Evolutionary conservation across 1,139 yeast species (phyloP).

Genomic region (Blastobotrys buckinghamii): DNA sequence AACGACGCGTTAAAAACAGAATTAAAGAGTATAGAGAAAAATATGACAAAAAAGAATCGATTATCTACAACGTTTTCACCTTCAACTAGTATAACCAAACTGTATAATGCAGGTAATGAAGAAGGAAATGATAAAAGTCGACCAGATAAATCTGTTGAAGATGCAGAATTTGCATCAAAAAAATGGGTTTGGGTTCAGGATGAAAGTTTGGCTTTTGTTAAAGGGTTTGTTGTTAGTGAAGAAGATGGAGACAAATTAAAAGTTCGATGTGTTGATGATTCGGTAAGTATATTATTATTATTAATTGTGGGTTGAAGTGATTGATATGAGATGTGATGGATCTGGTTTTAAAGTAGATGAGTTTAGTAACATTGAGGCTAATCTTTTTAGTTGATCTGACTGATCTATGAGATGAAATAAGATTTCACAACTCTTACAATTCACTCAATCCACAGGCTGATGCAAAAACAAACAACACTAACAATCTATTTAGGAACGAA

Average conservation of each 20-base stretch:
- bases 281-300: constrained; percentile 32
- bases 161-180: constrained; percentile 49
- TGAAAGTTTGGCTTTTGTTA: constrained; percentile 53
- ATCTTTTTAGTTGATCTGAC: not conserved
- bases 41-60: constrained; percentile 5
- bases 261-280: constrained; percentile 48
- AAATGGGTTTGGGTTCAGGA: constrained; percentile 85
- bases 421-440: not conserved
- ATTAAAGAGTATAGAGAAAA: no score
- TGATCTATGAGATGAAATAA: not conserved
- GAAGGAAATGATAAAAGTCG: constrained; percentile 3
- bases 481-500: constrained; percentile 31
- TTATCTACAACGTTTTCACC: constrained; percentile 15
- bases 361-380: no score
- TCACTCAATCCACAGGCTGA: no score
- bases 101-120: constrained; percentile 8
- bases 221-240: constrained; percentile 59
- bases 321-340: not conserved
- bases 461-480: no score
- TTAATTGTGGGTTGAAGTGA: not conserved
- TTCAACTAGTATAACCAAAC: constrained; percentile 10
- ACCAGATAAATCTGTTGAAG: constrained; percentile 23
- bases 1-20: no score
- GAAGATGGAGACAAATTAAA: constrained; percentile 46
- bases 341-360: no score